Base-by-base conservation (phyloP, 163 green algal genomes). In the Trebouxiophyceae sp. region DNA sequence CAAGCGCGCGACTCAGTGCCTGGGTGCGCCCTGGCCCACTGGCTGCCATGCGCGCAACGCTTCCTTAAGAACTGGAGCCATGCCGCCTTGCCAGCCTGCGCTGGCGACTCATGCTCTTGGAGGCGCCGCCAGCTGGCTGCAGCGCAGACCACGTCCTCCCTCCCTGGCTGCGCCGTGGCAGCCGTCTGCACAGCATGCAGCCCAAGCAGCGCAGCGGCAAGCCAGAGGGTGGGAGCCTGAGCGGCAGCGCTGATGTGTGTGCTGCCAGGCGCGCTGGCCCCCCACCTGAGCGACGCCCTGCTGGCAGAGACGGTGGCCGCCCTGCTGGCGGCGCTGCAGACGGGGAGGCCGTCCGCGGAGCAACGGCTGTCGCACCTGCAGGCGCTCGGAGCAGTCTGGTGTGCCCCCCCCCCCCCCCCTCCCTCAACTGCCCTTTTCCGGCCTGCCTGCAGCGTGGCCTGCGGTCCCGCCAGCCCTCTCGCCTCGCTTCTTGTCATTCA, bases 1-100 rank as follows among this genome's bases (percentile, higher is more conserved):
- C 26, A 95, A 95, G 68, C 76, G 81, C 16, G 80, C 87, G 39
- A 82, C 91, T 57, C 79, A 90, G 57, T 91, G 87, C 66, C 76
- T 97, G 23, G 86, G 83, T 89, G 65, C 32, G 79, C 20, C 16
- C 24, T 7, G 31, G 62, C 12, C 2, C 57, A 22, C 28, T 60
- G 0, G 32, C 33, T 12, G 0, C 31, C 45, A 30, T 8, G 56
- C 22, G 28, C 56, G 22, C 55, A 31, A 0, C 33, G 28, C 5
- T 24, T 57, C 26, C 23, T 60, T 12, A 27, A 57, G 19, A 24
- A 57, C 26, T 27, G 22, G 19, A 57, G 47, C 23, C 22, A 30
- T 57, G 5, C 5, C 47, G 22, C 16, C 47, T 57, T 30, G 47
- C 19, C 8, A 57, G 19, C 39, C 16, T 16, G 39, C 26, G 47